Base-by-base conservation (phyloP, 176 grass and related monocot genomes). In the Oryza meyeriana region DNA sequence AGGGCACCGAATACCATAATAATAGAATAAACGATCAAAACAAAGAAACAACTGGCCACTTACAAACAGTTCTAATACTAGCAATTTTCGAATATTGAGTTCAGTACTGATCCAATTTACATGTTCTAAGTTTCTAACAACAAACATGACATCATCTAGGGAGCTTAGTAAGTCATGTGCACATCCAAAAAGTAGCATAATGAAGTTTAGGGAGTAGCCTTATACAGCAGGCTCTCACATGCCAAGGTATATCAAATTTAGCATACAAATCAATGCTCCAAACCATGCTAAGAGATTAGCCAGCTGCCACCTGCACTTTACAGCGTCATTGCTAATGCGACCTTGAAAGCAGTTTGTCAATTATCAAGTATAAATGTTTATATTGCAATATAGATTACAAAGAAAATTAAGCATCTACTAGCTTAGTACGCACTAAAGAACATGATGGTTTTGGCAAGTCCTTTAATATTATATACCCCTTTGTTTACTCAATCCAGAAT, bases 1-100 rank as follows among this genome's bases (percentile, higher is more conserved):
- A 98, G 88, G 40, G 94, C 81, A 84, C 95, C 94, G 84, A 55
- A 90, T 68, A 87, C 33, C 52, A 91, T 59, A 81, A 29, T 33
- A 55, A 48, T 25, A 5, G 14, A 59, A 55, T 31, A 45, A 1
- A 83, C 36, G 0, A 82, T 75, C n/a, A 75, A 75, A 82, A 29
- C n/a, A 78, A 64, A 24, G 41, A 79, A 76, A 47, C 10, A 25
- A 67, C 8, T 63, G 42, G 16, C 64, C 38, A 83, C 30, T 48
- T 39, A 38, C 28, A 44, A 79, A 8, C 22, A 63, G 58, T 41
- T 77, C 58, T 42, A 26, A 77, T 77, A 17, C 35, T 42, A 76
- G 14, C 3, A 20, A 22, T 20, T 39, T 22, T 64, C 34, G 22
- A 61, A 70, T 69, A 58, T 20, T 70, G 2, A 87, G 25, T 20